Base-by-base conservation (phyloP, 169 alveolate species). In the Cryptosporidium muris region DNA sequence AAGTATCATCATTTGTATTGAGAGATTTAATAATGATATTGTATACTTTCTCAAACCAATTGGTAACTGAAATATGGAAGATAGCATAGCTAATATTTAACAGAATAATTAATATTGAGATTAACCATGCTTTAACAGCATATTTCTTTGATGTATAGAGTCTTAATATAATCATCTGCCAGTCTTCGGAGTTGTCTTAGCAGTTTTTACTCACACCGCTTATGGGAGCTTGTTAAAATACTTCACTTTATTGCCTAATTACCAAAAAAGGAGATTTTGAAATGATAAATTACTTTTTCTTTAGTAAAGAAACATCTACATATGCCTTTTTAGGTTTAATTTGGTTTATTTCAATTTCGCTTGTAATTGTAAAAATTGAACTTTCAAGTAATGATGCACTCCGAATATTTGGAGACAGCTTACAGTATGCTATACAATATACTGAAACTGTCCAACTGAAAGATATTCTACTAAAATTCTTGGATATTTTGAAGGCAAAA, bases 1-100 rank as follows among this genome's bases (percentile, higher is more conserved):
- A 11, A 4, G 25, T 56, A 11, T 40, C 66, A 9, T 40, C 56
- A 3, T 25, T 34, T 4, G 82, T 54, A 43, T 68, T 68, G 42
- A 68, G 56, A 7, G 82, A 68, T 4, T 54, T 38, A 2, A 68
- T 60, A 9, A 68, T 43, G 14, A 68, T 52, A 40, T 68, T 68
- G 34, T 68, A 68, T 12, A 68, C 56, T 4, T 54, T 66, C n/a
- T 65, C 9, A 34, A 68, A 68, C 82, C 82, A 68, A 25, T 42
- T 43, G 2, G 82, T 68, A 3, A 68, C 82, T 0, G 38, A 38
- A 7, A 68, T 43, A 8, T 68, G 82, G 2, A 68, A 16, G 4
- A 14, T 54, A 12, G 67, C 52, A 42, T 68, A 68, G n/a, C 14
- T n/a, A 2, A 68, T 7, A 14, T 25, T 68, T 49, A 68, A 12